Conservation (phyloP, 495 filamentous ascomycete genomes). For the Xylaria bambusicola region DNA sequence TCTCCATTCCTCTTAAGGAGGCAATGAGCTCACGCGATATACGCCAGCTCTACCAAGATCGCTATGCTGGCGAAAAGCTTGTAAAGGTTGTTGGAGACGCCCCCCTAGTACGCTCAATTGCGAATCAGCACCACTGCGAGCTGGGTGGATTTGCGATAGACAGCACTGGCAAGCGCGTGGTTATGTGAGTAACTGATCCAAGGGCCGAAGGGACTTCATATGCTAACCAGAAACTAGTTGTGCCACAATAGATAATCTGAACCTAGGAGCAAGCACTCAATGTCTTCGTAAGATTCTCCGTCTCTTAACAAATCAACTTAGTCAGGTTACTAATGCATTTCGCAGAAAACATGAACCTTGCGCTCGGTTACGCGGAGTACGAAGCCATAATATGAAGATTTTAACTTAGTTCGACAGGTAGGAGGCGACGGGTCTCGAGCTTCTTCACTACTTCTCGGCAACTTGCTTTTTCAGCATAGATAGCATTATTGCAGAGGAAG, state of each 20-base stretch:
- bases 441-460: too few relatives aligned
- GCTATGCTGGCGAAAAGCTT: conserved; percentile 91
- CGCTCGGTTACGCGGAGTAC: conserved; percentile 90
- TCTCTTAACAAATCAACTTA: background rate
- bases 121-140: conserved; percentile 87
- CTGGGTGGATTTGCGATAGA: conserved; percentile 95
- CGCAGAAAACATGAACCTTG: conserved; percentile 94
- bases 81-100: conserved; percentile 89
- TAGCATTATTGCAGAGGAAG: too few relatives aligned
- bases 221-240: conserved; percentile 43
- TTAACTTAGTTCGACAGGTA: too few relatives aligned
- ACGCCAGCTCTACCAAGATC: conserved; percentile 90
- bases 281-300: conserved; percentile 72
- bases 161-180: conserved; percentile 81
- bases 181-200: conserved; percentile 51
- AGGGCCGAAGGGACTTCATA: background rate
- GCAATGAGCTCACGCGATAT: conserved; percentile 89
- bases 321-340: conserved; percentile 20
- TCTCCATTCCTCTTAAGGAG: conserved; percentile 85
- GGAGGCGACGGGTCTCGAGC: too few relatives aligned
- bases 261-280: conserved; percentile 96
- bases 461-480: too few relatives aligned
- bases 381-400: too few relatives aligned
- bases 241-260: conserved; percentile 92
- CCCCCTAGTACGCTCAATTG: conserved; percentile 84